Evolutionary conservation across 495 filamentous ascomycete genomes (phyloP), one percentile per base, ranked within the genome.

Genomic region (Daldinia concentrica): DNA sequence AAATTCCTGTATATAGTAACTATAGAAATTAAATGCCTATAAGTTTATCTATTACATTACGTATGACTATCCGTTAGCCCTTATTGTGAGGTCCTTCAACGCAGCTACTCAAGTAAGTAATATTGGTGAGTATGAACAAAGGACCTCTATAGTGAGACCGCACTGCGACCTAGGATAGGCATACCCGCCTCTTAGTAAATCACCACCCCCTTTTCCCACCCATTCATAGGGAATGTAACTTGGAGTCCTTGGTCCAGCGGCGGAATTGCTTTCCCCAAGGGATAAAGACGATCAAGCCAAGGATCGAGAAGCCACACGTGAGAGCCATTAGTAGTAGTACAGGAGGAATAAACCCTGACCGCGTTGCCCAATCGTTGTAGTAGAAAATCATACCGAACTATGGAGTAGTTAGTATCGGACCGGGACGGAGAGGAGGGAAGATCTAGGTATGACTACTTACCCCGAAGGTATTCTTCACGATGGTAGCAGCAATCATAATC

Each of bases 401-500:
- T 22, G n/a, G 22, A 11, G 4, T 48, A 11, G 26, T 66, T 39
- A 70, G 32, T 11, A 58, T 60, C 14, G 22, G 43, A 2, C 1
- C 4, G 7, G 19, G 24, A n/a, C 9, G 27, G 27, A 29, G 22
- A 43, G 24, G 30, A 30, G 52, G 58, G 17, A 15, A 65, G 24
- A 27, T 6, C 30, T 32, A 57, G 24, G n/a, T 41, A 17, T 27
- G 11, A 11, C n/a, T 0, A 76, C 76, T 73, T 71, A 81, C 70
- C 8, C 78, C 81, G 51, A 85, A 85, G 1, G 85, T 74, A 54
- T 89, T 88, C 77, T 89, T 90, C 63, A 86, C 82, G 37, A 88
- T 85, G 1, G 86, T 88, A 57, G 86, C 85, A 39, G 82, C 76
- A 3, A 88, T 83, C 77, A 88, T 85, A 58, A 89, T 84, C 52